phyloP scores from a whole-genome alignment of 495 filamentous ascomycete species.

The Penicillium waksmanii region DNA sequence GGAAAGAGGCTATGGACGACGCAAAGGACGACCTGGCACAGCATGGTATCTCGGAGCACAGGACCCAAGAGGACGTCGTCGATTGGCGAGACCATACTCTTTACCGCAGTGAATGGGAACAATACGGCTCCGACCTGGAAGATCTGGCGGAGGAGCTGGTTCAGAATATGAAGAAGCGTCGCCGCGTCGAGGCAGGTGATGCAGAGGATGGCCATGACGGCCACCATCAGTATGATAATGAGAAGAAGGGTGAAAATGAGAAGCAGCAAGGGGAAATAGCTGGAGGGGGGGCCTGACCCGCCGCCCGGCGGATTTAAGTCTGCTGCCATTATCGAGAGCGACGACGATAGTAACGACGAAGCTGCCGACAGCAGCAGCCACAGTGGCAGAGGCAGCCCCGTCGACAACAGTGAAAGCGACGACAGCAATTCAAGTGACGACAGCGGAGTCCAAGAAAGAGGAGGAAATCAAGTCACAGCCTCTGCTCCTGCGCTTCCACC shows the following conservation, averaged over 20 bases:
- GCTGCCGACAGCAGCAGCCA: no score
- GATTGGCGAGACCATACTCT: slow-evolving; percentile 52
- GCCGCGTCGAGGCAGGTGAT: slow-evolving; percentile 23
- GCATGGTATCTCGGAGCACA: slow-evolving; percentile 31
- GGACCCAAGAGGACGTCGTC: slow-evolving; percentile 33
- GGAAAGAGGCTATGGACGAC: slow-evolving; percentile 14
- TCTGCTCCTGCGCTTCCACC: background rate
- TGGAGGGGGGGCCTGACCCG: background rate
- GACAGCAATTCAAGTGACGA: slow-evolving; percentile 2
- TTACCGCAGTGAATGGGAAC: slow-evolving; percentile 56
- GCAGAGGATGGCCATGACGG: background rate
- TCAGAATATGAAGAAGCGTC: slow-evolving; percentile 39
- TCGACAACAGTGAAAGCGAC: background rate
- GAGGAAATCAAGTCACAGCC: background rate
- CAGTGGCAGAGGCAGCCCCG: no score
- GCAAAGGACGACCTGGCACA: slow-evolving; percentile 15
- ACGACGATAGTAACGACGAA: background rate
- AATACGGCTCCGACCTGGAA: slow-evolving; percentile 36
- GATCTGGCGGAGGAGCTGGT: slow-evolving; percentile 38
- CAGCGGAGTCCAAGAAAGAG: background rate
- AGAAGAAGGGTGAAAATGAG: background rate
- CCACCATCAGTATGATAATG: background rate
- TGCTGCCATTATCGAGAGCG: background rate
- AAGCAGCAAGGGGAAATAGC: background rate
- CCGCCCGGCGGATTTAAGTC: background rate